Conservation (phyloP, 2,329 filamentous ascomycete species). For the Botryotinia narcissicola region DNA sequence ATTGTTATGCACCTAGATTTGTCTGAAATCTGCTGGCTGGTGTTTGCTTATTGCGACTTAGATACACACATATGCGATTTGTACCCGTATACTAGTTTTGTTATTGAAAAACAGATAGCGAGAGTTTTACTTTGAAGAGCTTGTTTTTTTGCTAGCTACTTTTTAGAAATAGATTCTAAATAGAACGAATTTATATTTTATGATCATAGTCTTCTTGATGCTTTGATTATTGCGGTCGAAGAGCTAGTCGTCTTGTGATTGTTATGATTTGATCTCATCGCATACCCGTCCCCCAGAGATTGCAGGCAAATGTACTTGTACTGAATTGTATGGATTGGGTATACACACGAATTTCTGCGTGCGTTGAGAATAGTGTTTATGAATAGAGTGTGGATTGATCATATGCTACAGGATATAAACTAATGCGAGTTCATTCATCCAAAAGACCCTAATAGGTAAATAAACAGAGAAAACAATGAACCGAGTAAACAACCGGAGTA, state of each 20-base stretch:
- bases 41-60: slow-evolving; percentile 18
- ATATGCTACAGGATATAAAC: not conserved
- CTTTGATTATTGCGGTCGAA: not conserved
- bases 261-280: not conserved
- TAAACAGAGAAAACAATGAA: not conserved
- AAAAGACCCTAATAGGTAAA: not conserved
- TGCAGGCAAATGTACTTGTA: not conserved
- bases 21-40: not conserved
- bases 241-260: not conserved
- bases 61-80: slow-evolving; percentile 19
- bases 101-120: slow-evolving; percentile 10
- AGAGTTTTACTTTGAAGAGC: slow-evolving; percentile 18
- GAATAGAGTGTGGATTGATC: not conserved
- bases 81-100: slow-evolving; percentile 2
- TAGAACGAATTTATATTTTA: not conserved
- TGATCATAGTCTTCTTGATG: not conserved
- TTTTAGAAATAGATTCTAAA: slow-evolving; percentile 3
- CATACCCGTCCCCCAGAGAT: not conserved
- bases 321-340: not conserved
- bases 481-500: not conserved
- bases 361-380: not conserved
- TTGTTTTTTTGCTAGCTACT: slow-evolving; percentile 14
- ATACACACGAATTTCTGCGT: not conserved
- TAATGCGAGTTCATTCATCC: not conserved
- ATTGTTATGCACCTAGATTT: slow-evolving; percentile 10